phyloP scores from a whole-genome alignment of 2,329 filamentous ascomycete genomes.

The Davidsoniella eucalypti region DNA sequence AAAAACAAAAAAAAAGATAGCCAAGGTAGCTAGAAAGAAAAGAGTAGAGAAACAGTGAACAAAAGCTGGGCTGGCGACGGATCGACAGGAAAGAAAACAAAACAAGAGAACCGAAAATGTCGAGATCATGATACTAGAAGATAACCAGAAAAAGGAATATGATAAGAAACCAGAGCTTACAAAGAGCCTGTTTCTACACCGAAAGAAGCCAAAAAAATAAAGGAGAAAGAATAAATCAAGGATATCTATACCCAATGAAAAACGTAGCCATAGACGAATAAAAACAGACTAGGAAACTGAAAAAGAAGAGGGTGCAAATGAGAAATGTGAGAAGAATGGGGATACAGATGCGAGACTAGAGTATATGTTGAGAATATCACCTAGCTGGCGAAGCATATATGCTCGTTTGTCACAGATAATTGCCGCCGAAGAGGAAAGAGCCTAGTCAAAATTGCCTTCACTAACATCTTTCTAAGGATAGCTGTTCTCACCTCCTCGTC shows the following conservation, averaged over 20 bases:
- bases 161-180: background rate
- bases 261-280: background rate
- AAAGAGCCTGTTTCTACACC: background rate
- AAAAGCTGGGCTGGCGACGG: too few species aligned
- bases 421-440: background rate
- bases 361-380: too few species aligned
- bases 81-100: too few species aligned
- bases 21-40: too few species aligned
- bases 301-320: background rate
- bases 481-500: constrained; percentile 6
- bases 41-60: too few species aligned
- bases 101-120: too few species aligned
- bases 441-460: background rate
- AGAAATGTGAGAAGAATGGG: background rate
- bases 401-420: background rate
- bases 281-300: background rate
- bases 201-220: background rate
- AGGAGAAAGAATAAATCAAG: background rate
- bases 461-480: constrained; percentile 1
- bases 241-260: background rate
- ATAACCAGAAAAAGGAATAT: background rate
- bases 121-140: too few species aligned
- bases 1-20: too few species aligned
- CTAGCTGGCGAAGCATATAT: too few species aligned
- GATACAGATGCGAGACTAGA: background rate